These are phyloP conservation scores for Erodium texanum DNA, from an alignment of 441 rosid species.

Conservation along the genomic window DNA sequence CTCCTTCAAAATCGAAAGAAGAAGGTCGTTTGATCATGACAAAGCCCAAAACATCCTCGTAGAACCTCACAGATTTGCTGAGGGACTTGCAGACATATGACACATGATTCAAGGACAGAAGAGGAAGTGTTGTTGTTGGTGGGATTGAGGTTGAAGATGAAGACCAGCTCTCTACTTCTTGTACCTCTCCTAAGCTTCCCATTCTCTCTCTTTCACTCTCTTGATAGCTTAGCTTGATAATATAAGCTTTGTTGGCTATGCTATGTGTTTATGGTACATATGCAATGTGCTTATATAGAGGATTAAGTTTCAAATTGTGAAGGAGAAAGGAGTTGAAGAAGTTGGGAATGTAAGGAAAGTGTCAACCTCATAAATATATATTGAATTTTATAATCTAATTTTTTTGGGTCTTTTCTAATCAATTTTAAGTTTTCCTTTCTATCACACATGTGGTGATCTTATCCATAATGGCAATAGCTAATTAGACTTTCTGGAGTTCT, in stretches of 20 bases:
- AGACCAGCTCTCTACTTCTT: not conserved
- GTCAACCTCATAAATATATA: not conserved
- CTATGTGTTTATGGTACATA: not conserved
- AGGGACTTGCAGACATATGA: no score
- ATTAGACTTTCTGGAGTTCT: no score
- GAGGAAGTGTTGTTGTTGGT: no score
- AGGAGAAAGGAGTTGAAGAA: not conserved
- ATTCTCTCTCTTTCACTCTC: not conserved
- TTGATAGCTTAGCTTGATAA: not conserved
- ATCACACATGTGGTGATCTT: not conserved
- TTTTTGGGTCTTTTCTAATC: not conserved
- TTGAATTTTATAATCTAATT: not conserved
- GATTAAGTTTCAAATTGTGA: no score
- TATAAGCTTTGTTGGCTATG: not conserved
- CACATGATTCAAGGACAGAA: no score
- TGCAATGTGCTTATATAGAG: slow-evolving; percentile 4
- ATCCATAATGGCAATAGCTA: not conserved
- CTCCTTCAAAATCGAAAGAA: no score
- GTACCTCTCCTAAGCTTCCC: not conserved
- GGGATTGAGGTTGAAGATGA: not conserved
- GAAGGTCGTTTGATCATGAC: no score
- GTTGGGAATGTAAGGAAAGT: not conserved
- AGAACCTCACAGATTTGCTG: no score
- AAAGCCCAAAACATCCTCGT: no score
- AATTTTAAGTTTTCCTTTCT: not conserved